These are phyloP conservation scores for Trichoderma parareesei DNA, from an alignment of 495 filamentous ascomycete species.

Conservation along the genomic window DNA sequence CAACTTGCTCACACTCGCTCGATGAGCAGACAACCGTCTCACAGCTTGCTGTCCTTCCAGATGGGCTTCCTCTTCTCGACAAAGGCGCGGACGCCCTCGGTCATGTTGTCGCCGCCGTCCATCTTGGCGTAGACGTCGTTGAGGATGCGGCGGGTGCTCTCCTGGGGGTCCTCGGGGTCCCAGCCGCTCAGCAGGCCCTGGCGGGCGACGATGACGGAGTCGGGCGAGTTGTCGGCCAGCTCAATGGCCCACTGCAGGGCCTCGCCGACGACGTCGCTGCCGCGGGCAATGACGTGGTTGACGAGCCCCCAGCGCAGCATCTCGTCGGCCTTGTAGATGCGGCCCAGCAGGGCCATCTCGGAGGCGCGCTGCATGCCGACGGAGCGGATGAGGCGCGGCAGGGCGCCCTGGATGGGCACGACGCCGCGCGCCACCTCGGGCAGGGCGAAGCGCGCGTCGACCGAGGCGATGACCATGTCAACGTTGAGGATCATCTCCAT, in stretches of 20 bases:
- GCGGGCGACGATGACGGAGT: constrained; percentile 61
- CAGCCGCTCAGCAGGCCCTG: constrained; percentile 56
- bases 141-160: constrained; percentile 49
- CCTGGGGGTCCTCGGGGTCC: constrained; percentile 56
- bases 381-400: constrained; percentile 63
- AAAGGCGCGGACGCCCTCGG: constrained; percentile 71
- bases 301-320: constrained; percentile 66
- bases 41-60: constrained; percentile 72
- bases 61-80: constrained; percentile 65
- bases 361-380: constrained; percentile 61
- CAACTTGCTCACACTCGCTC: too few relatives aligned
- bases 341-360: constrained; percentile 66
- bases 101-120: constrained; percentile 62
- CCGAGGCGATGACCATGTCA: constrained; percentile 63
- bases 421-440: constrained; percentile 69
- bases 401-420: constrained; percentile 61
- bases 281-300: constrained; percentile 54
- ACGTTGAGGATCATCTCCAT: constrained; percentile 68
- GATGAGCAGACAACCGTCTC: constrained; percentile 2
- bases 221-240: constrained; percentile 59
- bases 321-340: constrained; percentile 52
- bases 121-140: constrained; percentile 52
- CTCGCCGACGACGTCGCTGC: constrained; percentile 40
- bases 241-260: constrained; percentile 45
- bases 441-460: constrained; percentile 52